Conservation (phyloP, 2,329 filamentous ascomycete genomes). For the Neocatenulostroma microsporum region DNA sequence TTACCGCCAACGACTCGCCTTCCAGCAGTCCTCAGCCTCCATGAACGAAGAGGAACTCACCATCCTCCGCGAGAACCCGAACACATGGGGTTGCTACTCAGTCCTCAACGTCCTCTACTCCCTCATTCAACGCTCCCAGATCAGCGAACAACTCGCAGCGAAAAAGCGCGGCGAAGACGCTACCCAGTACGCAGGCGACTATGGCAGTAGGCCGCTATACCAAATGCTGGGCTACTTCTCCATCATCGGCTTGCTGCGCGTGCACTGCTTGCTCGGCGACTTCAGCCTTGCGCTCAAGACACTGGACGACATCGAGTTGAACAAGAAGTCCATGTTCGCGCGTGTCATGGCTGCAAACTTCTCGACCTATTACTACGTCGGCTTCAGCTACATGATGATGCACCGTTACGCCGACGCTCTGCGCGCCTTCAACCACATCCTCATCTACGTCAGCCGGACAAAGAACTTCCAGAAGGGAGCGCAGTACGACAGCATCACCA, state of each 20-base stretch:
- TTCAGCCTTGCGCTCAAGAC: constrained; percentile 98
- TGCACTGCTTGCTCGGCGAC: constrained; percentile 93
- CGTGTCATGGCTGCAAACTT: constrained; percentile 99
- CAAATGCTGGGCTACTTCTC: constrained; percentile 99
- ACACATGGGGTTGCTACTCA: constrained; percentile 99
- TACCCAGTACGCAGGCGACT: constrained; percentile 81
- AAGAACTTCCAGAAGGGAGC: constrained; percentile 99
- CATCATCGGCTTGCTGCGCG: constrained; percentile 91
- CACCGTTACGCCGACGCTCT: constrained; percentile 98
- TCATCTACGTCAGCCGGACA: constrained; percentile 95
- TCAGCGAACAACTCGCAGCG: constrained; percentile 91
- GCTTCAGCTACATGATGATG: constrained; percentile 99
- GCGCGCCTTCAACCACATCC: constrained; percentile 99
- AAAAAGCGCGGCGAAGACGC: constrained; percentile 93
- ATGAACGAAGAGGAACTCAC: constrained; percentile 88
- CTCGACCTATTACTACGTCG: constrained; percentile 99
- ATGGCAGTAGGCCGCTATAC: constrained; percentile 89
- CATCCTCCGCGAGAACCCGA: constrained; percentile 89
- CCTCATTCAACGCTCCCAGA: constrained; percentile 95
- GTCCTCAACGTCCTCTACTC: constrained; percentile 99
- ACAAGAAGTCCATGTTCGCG: constrained; percentile 99
- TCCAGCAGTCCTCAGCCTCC: constrained; percentile 46
- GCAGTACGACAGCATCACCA: constrained; percentile 96
- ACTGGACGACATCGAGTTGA: constrained; percentile 97
- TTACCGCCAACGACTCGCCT: constrained; percentile 85